A percentile compares a stretch with the other conserved stretches of the same genome.
phyloP scores from a whole-genome alignment of 805 yeast genomes.

The Wickerhamomyces chambardii region DNA sequence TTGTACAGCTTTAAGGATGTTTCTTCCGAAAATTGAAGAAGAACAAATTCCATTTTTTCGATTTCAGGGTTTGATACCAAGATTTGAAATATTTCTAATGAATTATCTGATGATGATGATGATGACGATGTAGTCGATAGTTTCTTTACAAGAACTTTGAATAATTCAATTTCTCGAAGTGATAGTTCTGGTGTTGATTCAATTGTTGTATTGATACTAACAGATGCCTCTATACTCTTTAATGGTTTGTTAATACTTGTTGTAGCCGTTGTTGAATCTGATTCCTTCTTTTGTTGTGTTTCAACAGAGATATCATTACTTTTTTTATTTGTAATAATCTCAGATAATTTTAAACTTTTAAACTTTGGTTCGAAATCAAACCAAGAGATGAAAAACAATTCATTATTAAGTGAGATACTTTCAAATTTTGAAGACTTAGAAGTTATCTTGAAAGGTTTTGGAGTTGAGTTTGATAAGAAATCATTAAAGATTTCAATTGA shows the following conservation, averaged over 20 bases:
- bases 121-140: conserved; percentile 5
- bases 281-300: conserved; percentile 11
- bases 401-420: conserved; percentile 11
- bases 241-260: not conserved
- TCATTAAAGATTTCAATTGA: conserved; percentile 23
- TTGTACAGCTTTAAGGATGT: conserved; percentile 36
- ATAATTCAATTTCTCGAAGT: conserved; percentile 15
- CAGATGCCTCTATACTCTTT: conserved; percentile 7
- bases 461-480: conserved; percentile 1
- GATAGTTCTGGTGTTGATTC: conserved; percentile 18
- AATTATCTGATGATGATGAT: conserved; percentile 15
- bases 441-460: conserved; percentile 3
- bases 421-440: conserved; percentile 17
- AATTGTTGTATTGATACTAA: conserved; percentile 18
- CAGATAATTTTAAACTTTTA: conserved; percentile 13
- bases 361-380: conserved; percentile 30
- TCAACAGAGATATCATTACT: conserved; percentile 15
- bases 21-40: conserved; percentile 29
- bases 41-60: conserved; percentile 29
- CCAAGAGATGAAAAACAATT: conserved; percentile 24
- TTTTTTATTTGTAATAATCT: conserved; percentile 5
- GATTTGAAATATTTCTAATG: conserved; percentile 15
- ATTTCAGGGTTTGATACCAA: conserved; percentile 23
- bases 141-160: conserved; percentile 6
- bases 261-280: not conserved